phyloP scores from a whole-genome alignment of 345 rosid genomes.

The Hibiscus tridactylites region DNA sequence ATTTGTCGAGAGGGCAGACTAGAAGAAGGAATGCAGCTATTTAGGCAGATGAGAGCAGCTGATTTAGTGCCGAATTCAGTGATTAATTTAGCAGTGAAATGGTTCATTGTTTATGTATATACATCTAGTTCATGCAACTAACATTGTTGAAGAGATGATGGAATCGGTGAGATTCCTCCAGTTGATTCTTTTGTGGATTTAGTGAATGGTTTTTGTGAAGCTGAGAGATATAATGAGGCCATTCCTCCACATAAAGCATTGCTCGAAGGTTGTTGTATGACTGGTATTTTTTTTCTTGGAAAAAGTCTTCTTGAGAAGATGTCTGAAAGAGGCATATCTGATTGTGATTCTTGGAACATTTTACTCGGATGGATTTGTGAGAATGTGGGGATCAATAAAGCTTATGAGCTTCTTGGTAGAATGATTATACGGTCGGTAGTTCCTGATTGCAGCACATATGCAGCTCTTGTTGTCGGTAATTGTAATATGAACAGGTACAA shows the following conservation, averaged over 20 bases:
- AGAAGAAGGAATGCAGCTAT: no score
- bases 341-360: slow-evolving; percentile 45
- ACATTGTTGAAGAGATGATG: slow-evolving; percentile 32
- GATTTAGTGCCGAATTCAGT: no score
- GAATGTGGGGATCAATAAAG: slow-evolving; percentile 23
- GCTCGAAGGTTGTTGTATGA: slow-evolving; percentile 36
- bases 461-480: slow-evolving; percentile 38
- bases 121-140: slow-evolving; percentile 26
- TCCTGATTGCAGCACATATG: slow-evolving; percentile 33
- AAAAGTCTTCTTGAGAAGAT: slow-evolving; percentile 29
- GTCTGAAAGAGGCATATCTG: slow-evolving; percentile 26
- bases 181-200: slow-evolving; percentile 24
- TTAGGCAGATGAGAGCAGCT: no score
- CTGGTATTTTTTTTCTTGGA: slow-evolving; percentile 29
- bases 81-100: no score
- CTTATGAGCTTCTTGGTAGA: slow-evolving; percentile 38
- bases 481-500: slow-evolving; percentile 25
- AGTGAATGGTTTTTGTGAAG: slow-evolving; percentile 32
- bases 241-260: slow-evolving; percentile 34
- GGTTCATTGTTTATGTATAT: no score
- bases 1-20: no score
- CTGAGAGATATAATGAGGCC: slow-evolving; percentile 26
- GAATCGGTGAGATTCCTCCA: slow-evolving; percentile 18
- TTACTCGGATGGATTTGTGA: slow-evolving; percentile 41
- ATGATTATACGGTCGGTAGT: slow-evolving; percentile 28